Conservation (phyloP, 75 land plant genomes). For the Cryptomeria japonica region DNA sequence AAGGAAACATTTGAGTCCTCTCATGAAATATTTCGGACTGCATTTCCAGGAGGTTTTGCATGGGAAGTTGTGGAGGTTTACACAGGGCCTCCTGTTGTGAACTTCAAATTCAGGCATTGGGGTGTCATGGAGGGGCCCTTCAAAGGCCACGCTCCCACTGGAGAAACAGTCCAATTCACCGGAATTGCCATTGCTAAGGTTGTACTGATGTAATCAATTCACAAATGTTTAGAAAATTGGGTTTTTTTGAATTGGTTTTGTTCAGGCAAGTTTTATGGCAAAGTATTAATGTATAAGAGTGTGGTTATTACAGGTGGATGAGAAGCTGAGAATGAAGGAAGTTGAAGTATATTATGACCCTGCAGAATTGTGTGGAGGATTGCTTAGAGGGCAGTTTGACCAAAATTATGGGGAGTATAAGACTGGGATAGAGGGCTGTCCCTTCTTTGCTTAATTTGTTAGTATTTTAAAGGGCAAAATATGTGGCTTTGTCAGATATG, state of each 20-base stretch:
- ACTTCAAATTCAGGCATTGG: slow-evolving; percentile 92
- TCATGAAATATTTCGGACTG: slow-evolving; percentile 42
- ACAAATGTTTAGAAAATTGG: neutral
- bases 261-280: neutral
- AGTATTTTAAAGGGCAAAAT: too few species aligned
- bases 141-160: slow-evolving; percentile 76
- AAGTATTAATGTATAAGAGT: too few species aligned
- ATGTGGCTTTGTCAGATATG: too few species aligned
- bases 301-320: slow-evolving; percentile 47
- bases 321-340: slow-evolving; percentile 40
- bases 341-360: slow-evolving; percentile 70
- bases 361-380: slow-evolving; percentile 43
- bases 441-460: neutral
- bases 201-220: neutral
- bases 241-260: neutral
- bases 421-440: slow-evolving; percentile 31
- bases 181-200: slow-evolving; percentile 69
- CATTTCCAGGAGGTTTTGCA: slow-evolving; percentile 73
- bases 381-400: slow-evolving; percentile 31
- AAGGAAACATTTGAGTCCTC: slow-evolving; percentile 64
- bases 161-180: slow-evolving; percentile 60
- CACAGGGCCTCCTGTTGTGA: slow-evolving; percentile 66
- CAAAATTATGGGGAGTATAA: slow-evolving; percentile 10
- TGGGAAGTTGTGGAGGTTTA: slow-evolving; percentile 72
- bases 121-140: slow-evolving; percentile 80